Conservation (phyloP, 768 basidiomycete genomes). For the Podaxis mareebaensis region DNA sequence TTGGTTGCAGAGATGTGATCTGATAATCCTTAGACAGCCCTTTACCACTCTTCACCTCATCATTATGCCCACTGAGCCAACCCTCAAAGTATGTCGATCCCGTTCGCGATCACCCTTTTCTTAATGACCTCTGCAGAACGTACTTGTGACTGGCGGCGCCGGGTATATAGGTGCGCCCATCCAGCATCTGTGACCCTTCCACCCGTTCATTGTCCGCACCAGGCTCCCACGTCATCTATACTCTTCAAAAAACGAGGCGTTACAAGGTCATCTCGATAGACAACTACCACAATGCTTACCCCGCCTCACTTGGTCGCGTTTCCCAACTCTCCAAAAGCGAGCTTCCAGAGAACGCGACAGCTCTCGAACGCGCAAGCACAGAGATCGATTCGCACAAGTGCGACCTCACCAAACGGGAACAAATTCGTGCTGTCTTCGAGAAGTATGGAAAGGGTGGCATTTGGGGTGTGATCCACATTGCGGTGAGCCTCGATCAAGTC, state of each 20-base stretch:
- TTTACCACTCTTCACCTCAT: constrained; percentile 6
- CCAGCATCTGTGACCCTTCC: neutral
- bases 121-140: constrained; percentile 35
- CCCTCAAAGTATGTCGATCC: constrained; percentile 47
- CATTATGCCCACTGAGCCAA: constrained; percentile 21
- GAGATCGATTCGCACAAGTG: constrained; percentile 68
- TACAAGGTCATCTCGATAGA: constrained; percentile 95
- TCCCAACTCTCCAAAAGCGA: constrained; percentile 77
- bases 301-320: constrained; percentile 72
- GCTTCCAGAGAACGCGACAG: constrained; percentile 65
- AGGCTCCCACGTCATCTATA: constrained; percentile 95
- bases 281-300: constrained; percentile 91
- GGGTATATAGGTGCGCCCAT: constrained; percentile 78
- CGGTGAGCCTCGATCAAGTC: constrained; percentile 51
- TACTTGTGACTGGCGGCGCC: constrained; percentile 65
- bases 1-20: constrained; percentile 22
- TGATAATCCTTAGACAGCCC: constrained; percentile 22
- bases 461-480: constrained; percentile 96
- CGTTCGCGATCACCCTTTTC: constrained; percentile 15
- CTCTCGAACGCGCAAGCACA: constrained; percentile 68
- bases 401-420: constrained; percentile 73
- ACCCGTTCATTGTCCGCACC: constrained; percentile 18
- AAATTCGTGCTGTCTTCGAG: constrained; percentile 79
- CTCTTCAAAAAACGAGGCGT: constrained; percentile 79
- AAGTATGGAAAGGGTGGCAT: constrained; percentile 87